phyloP scores from a whole-genome alignment of 2,329 filamentous ascomycete species.

The Aspergillus tamarii region DNA sequence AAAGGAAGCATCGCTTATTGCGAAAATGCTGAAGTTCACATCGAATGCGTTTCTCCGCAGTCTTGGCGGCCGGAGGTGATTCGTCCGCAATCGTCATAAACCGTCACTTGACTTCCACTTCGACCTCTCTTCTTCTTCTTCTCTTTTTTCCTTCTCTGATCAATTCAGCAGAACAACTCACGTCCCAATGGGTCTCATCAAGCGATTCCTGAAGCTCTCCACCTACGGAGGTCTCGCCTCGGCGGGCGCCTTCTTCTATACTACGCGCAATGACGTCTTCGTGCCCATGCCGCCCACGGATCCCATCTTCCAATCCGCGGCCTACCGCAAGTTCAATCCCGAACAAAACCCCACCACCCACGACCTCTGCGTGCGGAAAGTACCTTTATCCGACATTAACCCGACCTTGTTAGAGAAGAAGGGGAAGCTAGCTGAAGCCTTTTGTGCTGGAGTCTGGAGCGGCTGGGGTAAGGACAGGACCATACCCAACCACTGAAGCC shows the following conservation, averaged over 20 bases:
- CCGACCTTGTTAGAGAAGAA: constrained; percentile 67
- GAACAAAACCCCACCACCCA: constrained; percentile 64
- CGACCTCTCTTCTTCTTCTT: constrained; percentile 3
- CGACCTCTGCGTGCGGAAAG: constrained; percentile 65
- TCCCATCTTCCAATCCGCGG: constrained; percentile 64
- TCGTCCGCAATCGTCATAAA: constrained; percentile 1
- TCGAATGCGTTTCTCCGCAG: background rate
- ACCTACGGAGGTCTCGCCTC: constrained; percentile 54
- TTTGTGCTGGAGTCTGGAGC: constrained; percentile 70
- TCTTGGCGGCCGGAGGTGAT: constrained; percentile 4
- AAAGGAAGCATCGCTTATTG: background rate
- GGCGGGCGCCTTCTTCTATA: constrained; percentile 56
- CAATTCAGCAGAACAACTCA: background rate
- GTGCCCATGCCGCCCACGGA: constrained; percentile 60
- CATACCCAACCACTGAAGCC: background rate
- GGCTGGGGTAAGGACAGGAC: constrained; percentile 56
- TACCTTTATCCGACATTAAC: constrained; percentile 66
- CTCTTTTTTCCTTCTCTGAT: background rate
- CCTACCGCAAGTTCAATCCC: constrained; percentile 64
- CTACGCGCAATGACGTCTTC: constrained; percentile 59
- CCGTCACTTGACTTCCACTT: constrained; percentile 1
- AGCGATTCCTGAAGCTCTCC: constrained; percentile 47
- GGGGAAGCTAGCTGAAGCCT: constrained; percentile 64
- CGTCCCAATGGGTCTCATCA: constrained; percentile 57
- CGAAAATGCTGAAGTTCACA: background rate